A percentile compares a stretch with the other conserved stretches of the same genome.
These are phyloP conservation scores for Trichoderma orchidacearum DNA, from an alignment of 495 filamentous ascomycete genomes.

Conservation along the genomic window DNA sequence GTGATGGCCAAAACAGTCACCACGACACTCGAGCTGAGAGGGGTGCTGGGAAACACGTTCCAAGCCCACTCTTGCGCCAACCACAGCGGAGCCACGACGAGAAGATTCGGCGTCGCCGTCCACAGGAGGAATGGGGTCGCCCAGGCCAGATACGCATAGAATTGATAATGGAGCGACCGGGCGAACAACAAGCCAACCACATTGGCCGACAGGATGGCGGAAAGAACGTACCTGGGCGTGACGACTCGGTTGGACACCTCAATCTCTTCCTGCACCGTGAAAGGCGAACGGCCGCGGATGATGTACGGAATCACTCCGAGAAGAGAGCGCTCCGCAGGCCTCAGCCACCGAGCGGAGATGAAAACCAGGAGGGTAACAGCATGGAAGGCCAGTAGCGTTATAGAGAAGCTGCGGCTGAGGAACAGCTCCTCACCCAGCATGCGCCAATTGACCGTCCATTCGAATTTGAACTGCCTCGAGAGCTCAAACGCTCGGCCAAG, in stretches of 20 bases:
- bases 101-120: constrained; percentile 60
- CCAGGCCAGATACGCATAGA: constrained; percentile 90
- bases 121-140: constrained; percentile 84
- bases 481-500: constrained; percentile 75
- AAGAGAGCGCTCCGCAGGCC: constrained; percentile 29
- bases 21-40: constrained; percentile 61
- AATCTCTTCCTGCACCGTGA: constrained; percentile 34
- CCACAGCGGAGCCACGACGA: constrained; percentile 62
- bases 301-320: constrained; percentile 36
- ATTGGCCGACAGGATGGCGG: constrained; percentile 65
- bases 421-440: constrained; percentile 77
- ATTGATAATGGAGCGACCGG: constrained; percentile 88
- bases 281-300: constrained; percentile 37
- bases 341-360: constrained; percentile 31
- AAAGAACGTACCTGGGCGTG: constrained; percentile 64
- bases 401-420: constrained; percentile 59
- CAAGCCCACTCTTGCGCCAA: constrained; percentile 86
- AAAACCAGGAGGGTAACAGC: constrained; percentile 51
- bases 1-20: constrained; percentile 54
- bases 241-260: constrained; percentile 38
- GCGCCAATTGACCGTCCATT: constrained; percentile 98
- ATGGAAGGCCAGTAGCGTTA: constrained; percentile 55
- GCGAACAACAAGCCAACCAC: constrained; percentile 82
- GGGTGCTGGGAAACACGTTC: constrained; percentile 91
- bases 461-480: constrained; percentile 78